Base-by-base conservation (phyloP, 2,329 filamentous ascomycete genomes). In the Mycocentrospora acerina region DNA sequence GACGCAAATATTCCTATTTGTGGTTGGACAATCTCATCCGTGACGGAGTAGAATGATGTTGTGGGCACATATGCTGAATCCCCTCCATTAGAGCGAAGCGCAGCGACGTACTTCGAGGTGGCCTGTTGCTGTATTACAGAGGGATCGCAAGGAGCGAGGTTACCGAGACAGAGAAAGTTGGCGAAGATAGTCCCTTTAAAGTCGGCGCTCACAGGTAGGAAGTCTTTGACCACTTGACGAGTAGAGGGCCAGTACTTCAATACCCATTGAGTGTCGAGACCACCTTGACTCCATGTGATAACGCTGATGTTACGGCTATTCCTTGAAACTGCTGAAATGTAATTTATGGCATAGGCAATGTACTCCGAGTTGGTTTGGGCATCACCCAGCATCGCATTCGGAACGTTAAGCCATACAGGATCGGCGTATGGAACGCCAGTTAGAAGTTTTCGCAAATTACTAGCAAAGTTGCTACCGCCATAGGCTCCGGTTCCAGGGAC, bases 301-400 rank as follows among this genome's bases (percentile, higher is more conserved):
- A 79, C 62, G 13, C 45, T 47, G 9, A 55, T 42, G n/a, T 49
- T 44, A 2, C 38, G 11, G 25, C 24, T 35, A 25, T 32, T 40
- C 8, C 39, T 26, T 13, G 67, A 63, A 6, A 76, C 61, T 12
- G 55, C 46, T 15, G 62, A 55, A 40, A 80, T 69, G 60, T 81
- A 81, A 62, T 81, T 77, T 43, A 81, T 75, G 4, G 78, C 76
- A 55, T 82, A 80, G 3, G 76, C 75, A 26, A 78, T 71, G 48
- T 76, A 80, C 55, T 81, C 78, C 4, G 74, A 62, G 47, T 76
- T 80, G 18, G 62, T 45, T 47, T 80, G 78, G 0, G 68, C 69
- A 40, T 82, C 76, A 15, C 48, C 60, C 8, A 78, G 63, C 25
- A 74, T 66, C 26, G 67, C 64, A 2, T 61, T 60, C 0, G 78